Percentiles rank a stretch among this genome's conserved stretches.
These are phyloP conservation scores for Podospora pseudopauciseta DNA, from an alignment of 495 filamentous ascomycete species.

Conservation along the genomic window DNA sequence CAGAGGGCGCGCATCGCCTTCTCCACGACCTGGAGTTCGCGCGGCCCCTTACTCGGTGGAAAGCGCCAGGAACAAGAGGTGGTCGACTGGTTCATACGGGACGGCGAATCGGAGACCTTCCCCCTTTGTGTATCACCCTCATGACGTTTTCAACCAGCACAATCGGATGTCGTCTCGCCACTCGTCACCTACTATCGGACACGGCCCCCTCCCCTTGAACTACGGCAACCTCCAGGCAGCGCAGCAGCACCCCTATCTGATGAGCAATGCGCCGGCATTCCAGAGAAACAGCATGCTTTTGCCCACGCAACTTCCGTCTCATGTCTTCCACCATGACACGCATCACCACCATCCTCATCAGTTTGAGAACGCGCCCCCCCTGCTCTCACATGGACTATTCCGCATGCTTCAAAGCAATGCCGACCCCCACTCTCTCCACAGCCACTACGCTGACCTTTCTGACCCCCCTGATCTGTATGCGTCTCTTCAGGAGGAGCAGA, in stretches of 20 bases:
- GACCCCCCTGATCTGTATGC: conserved; percentile 72
- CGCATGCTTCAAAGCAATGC: conserved; percentile 67
- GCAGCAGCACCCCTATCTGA: conserved; percentile 50
- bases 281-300: conserved; percentile 47
- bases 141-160: conserved; percentile 47
- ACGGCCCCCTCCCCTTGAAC: conserved; percentile 51
- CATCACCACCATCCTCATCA: conserved; percentile 43
- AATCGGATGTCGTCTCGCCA: conserved; percentile 45
- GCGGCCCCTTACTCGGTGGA: conserved; percentile 62
- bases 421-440: conserved; percentile 57
- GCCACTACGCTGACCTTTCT: conserved; percentile 61
- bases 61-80: conserved; percentile 59
- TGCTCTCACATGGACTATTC: conserved; percentile 62
- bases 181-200: conserved; percentile 54
- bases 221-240: conserved; percentile 51
- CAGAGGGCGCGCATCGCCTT: conserved; percentile 61
- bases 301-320: conserved; percentile 44
- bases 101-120: conserved; percentile 51
- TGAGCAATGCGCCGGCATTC: conserved; percentile 45
- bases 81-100: conserved; percentile 67
- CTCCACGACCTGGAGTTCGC: conserved; percentile 59
- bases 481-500: conserved; percentile 62
- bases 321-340: conserved; percentile 44
- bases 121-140: conserved; percentile 52
- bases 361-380: conserved; percentile 50